Base-by-base conservation (phyloP, 176 grass and related monocot species). In the Cenchrus purpureus region DNA sequence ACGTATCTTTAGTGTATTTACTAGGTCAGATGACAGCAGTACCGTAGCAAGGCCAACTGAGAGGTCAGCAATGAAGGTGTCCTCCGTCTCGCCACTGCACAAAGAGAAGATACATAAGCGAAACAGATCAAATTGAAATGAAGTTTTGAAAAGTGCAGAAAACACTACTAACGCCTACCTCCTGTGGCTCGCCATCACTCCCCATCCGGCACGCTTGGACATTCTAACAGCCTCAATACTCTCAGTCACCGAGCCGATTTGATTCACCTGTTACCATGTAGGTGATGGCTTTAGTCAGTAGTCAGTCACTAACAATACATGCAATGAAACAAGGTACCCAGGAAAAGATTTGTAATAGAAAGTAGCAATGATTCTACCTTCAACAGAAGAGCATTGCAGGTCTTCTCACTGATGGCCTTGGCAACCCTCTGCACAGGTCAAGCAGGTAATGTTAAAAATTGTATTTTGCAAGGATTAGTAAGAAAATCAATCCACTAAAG, bases 31-130 rank as follows among this genome's bases (percentile, higher is more conserved):
- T 31, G 28, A 79, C 65, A 61, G 76, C 46, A 68, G 29, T 87
- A 98, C 96, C 45, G 93, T 98, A 44, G 96, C 65, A 31, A 98
- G 80, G 53, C 96, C 96, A 34, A 98, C 96, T 6, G 96, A 74
- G 48, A 98, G 89, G 75, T 98, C 96, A n/a, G 96, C 93, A 76
- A 98, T 98, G 82, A 98, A 98, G 78, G 96, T 95, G 71, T 98
- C 96, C 88, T 98, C 96, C 3, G 96, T 98, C 86, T 98, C 96
- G 77, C 96, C 96, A 88, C 96, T 95, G 88, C 52, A 82, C 20
- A 49, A 78, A 32, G 6, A 71, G 37, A n/a, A 65, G 7, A 59
- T 12, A 64, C 17, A 31, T 82, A 32, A 74, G 50, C 19, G 40
- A 62, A 57, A 45, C 37, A 45, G 31, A 29, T 74, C 34, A 54